These are phyloP conservation scores for Coprinellus micaceus DNA, from an alignment of 768 basidiomycete species.

Conservation along the genomic window DNA sequence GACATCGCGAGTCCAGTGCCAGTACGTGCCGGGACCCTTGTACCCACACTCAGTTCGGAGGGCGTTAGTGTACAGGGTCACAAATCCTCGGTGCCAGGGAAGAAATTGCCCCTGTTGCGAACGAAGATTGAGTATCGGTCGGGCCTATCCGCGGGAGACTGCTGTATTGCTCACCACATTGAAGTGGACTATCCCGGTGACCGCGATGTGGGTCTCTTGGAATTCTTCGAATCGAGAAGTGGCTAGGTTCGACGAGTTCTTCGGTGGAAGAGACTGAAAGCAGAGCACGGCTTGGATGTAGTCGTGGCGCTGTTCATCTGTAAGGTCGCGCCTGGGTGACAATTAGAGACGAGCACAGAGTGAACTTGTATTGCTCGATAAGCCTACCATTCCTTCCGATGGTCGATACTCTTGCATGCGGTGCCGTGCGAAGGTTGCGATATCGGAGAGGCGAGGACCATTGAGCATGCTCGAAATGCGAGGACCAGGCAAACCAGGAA, in stretches of 20 bases:
- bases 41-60: slow-evolving; percentile 23
- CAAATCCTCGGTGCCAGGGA: slow-evolving; percentile 24
- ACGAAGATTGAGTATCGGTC: too few relatives aligned
- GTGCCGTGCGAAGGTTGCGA: too few relatives aligned
- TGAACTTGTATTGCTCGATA: too few relatives aligned
- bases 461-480: too few relatives aligned
- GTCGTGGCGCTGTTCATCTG: not conserved
- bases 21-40: slow-evolving; percentile 14
- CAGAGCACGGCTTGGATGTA: not conserved
- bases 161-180: too few relatives aligned
- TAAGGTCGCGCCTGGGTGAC: not conserved
- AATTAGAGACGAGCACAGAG: too few relatives aligned
- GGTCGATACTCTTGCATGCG: too few relatives aligned
- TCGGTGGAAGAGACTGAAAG: not conserved
- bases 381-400: too few relatives aligned
- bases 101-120: slow-evolving; percentile 28
- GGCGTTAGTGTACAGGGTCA: slow-evolving; percentile 19
- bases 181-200: not conserved
- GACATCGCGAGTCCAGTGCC: slow-evolving; percentile 1
- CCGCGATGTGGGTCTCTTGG: not conserved
- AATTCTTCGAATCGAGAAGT: not conserved
- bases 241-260: too few relatives aligned
- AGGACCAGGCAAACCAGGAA: too few relatives aligned
- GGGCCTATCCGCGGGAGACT: too few relatives aligned
- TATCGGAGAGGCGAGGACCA: too few relatives aligned